Base-by-base conservation (phyloP, 1,284 basidiomycete genomes). In the Ceratobasidium sp. region DNA sequence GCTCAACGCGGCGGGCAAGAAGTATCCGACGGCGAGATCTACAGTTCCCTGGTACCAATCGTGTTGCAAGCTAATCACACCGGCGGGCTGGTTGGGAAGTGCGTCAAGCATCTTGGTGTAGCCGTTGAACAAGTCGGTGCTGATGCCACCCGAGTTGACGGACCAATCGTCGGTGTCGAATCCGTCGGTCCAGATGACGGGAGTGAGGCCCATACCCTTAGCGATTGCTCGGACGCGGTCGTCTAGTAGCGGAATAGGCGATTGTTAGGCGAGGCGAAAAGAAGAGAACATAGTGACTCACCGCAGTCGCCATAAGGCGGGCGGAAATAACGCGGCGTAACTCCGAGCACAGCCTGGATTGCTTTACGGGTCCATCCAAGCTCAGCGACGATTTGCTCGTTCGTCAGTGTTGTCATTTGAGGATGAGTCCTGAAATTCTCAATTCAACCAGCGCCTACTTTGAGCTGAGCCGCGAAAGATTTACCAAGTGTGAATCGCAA, bases 121-220 rank as follows among this genome's bases (percentile, higher is more conserved):
- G 55, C 83, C 84, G 69, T 82, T 81, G 42, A 81, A 93, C 90
- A 84, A 91, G 85, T 63, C 93, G 64, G 87, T 91, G 7, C 93
- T 91, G 33, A 85, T 79, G 33, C 95, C 95, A 80, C 90, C 92
- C 64, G 92, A 89, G 77, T 76, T 76, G 73, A 96, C 94, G 82
- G 89, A 88, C 96, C 96, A 96, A 85, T 97, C 93, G 78, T 94
- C 93, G 73, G 95, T 96, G 84, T 97, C 95, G 82, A 95, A 96
- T 75, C 91, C 89, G 51, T 66, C 68, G 42, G 84, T 84, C 95
- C 95, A 96, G 82, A 95, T 92, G 82, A 96, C 91, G 55, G 94
- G 92, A 3, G 90, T 85, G 85, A 96, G 85, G 42, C 94, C 93
- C 94, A 97, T 95, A 10, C 93, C 93, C 73, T 93, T 84, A 60